These are phyloP conservation scores for Lactarius deliciosus DNA, from an alignment of 768 basidiomycete genomes.

Conservation along the genomic window DNA sequence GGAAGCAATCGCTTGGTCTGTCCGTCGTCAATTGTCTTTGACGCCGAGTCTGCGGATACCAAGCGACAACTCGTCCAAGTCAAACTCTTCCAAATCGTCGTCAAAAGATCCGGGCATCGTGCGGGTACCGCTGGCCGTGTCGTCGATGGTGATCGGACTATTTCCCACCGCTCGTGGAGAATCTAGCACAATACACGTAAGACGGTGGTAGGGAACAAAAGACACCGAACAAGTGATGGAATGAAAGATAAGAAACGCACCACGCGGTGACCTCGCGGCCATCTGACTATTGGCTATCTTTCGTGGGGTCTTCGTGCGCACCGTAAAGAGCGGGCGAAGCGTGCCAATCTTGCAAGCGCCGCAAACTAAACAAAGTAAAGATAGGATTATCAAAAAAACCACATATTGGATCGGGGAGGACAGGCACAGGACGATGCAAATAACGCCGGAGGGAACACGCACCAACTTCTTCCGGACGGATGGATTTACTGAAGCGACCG, in stretches of 20 bases:
- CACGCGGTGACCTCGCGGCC: slow-evolving; percentile 25
- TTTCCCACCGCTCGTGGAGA: neutral
- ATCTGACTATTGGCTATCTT: slow-evolving; percentile 18
- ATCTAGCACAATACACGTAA: slow-evolving; percentile 3
- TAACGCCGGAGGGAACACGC: slow-evolving; percentile 33
- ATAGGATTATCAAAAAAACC: neutral
- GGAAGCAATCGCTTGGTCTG: neutral
- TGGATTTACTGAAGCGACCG: slow-evolving; percentile 73
- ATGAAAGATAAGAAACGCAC: slow-evolving; percentile 15
- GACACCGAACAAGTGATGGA: neutral
- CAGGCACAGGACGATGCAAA: neutral
- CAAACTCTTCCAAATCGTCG: neutral
- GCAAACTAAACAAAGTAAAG: slow-evolving; percentile 48
- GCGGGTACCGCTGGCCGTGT: neutral
- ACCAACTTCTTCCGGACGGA: slow-evolving; percentile 64
- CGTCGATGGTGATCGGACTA: neutral
- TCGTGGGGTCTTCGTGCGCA: slow-evolving; percentile 21
- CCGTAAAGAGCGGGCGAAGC: slow-evolving; percentile 55
- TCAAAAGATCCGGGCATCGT: slow-evolving; percentile 22
- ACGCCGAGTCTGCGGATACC: slow-evolving; percentile 7
- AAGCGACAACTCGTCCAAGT: slow-evolving; percentile 8
- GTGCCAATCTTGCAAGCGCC: slow-evolving; percentile 61
- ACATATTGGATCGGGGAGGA: neutral
- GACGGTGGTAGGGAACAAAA: neutral
- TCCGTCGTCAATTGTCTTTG: neutral